Percentiles rank a stretch among this genome's conserved stretches.
phyloP scores from a whole-genome alignment of 352 stramenopile species.

The Plasmopara halstedii region DNA sequence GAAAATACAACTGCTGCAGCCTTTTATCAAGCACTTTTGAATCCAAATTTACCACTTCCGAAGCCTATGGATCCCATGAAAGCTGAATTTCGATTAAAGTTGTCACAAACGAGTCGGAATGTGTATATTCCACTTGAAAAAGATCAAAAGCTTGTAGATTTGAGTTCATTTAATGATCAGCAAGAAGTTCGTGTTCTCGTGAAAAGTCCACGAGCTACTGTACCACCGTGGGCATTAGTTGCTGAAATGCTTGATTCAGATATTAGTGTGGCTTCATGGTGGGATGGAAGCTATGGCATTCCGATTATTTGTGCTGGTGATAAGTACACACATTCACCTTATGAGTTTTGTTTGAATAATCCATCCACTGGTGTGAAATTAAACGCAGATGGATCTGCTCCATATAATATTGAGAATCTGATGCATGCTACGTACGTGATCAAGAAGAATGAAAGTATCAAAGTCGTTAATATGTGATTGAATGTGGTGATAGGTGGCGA shows the following conservation, averaged over 20 bases:
- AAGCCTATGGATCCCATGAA: constrained; percentile 27
- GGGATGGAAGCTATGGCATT: constrained; percentile 63
- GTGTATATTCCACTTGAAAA: constrained; percentile 21
- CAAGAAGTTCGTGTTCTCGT: constrained; percentile 38
- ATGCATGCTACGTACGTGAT: constrained; percentile 46
- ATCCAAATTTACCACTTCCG: constrained; percentile 24
- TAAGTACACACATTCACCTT: constrained; percentile 27
- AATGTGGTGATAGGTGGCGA: constrained; percentile 19
- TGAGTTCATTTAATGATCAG: not conserved
- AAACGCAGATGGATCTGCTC: constrained; percentile 36
- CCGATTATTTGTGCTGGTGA: constrained; percentile 71
- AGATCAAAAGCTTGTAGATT: constrained; percentile 3
- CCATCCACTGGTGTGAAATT: constrained; percentile 26
- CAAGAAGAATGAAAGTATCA: not conserved
- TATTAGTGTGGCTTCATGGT: constrained; percentile 74
- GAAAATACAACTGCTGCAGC: constrained; percentile 20
- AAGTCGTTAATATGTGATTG: not conserved
- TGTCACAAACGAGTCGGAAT: not conserved
- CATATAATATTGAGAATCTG: constrained; percentile 74
- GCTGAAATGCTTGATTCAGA: constrained; percentile 45
- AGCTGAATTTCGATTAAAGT: constrained; percentile 18
- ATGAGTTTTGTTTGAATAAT: constrained; percentile 58
- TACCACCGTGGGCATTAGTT: constrained; percentile 64
- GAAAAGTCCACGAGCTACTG: constrained; percentile 42
- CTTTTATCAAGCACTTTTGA: constrained; percentile 45